These are phyloP conservation scores for Capronia epimyces DNA, from an alignment of 2,329 filamentous ascomycete genomes.

Conservation along the genomic window DNA sequence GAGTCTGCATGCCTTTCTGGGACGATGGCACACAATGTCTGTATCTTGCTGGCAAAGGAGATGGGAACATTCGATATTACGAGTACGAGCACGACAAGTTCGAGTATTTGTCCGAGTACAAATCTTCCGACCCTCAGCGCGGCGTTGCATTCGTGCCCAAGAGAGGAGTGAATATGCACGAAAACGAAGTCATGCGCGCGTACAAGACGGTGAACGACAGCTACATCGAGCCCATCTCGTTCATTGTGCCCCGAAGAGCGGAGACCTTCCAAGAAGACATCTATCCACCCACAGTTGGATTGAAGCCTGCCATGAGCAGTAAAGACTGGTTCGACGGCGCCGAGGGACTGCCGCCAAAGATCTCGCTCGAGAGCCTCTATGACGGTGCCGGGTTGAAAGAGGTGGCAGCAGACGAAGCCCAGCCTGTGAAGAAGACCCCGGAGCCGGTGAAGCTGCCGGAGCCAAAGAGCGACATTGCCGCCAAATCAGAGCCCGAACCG, in stretches of 20 bases:
- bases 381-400: slow-evolving; percentile 77
- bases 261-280: slow-evolving; percentile 97
- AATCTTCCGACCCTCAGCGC: slow-evolving; percentile 90
- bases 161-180: slow-evolving; percentile 90
- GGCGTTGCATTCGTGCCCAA: slow-evolving; percentile 92
- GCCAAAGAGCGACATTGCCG: slow-evolving; percentile 47
- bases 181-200: slow-evolving; percentile 90
- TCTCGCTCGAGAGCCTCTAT: slow-evolving; percentile 87
- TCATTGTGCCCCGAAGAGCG: slow-evolving; percentile 88
- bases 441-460: slow-evolving; percentile 43
- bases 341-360: slow-evolving; percentile 77
- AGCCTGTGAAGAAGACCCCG: slow-evolving; percentile 40
- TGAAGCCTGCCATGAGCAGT: slow-evolving; percentile 72
- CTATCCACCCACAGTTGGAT: slow-evolving; percentile 76
- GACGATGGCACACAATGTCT: slow-evolving; percentile 93
- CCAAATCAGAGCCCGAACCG: slow-evolving; percentile 30
- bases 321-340: slow-evolving; percentile 84
- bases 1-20: slow-evolving; percentile 99
- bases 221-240: slow-evolving; percentile 95
- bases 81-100: slow-evolving; percentile 99
- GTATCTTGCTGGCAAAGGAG: slow-evolving; percentile 95
- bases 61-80: slow-evolving; percentile 98
- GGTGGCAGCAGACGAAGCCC: slow-evolving; percentile 57
- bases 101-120: slow-evolving; percentile 93
- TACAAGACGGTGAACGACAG: slow-evolving; percentile 95